Conservation (phyloP, 1,284 basidiomycete species). For the Pseudozyma sp. region DNA sequence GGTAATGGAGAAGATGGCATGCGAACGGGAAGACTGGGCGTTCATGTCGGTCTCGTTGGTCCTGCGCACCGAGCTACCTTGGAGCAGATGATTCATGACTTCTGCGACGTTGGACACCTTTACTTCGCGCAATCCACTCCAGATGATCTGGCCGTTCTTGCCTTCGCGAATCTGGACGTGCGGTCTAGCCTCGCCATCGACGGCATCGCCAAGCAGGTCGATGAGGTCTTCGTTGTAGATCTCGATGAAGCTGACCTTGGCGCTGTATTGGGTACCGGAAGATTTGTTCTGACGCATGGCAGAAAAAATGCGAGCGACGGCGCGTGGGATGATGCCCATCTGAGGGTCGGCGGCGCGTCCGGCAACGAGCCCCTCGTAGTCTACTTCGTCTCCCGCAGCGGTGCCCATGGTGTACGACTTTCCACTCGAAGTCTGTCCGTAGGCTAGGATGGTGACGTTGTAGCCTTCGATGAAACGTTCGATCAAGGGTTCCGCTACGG, state of each 20-base stretch:
- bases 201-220: slow-evolving; percentile 65
- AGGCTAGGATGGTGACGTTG: slow-evolving; percentile 97
- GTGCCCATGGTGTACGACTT: slow-evolving; percentile 93
- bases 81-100: slow-evolving; percentile 86
- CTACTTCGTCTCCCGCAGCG: slow-evolving; percentile 46
- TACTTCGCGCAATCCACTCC: slow-evolving; percentile 93
- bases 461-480: slow-evolving; percentile 93
- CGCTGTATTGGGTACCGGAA: slow-evolving; percentile 69
- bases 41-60: slow-evolving; percentile 99
- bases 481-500: slow-evolving; percentile 85
- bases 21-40: slow-evolving; percentile 94
- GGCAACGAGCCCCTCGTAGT: slow-evolving; percentile 57
- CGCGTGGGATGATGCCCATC: slow-evolving; percentile 89
- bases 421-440: slow-evolving; percentile 96
- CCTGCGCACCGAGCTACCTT: slow-evolving; percentile 87
- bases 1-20: slow-evolving; percentile 97
- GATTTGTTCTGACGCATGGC: slow-evolving; percentile 73
- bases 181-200: slow-evolving; percentile 71
- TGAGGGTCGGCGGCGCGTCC: slow-evolving; percentile 54
- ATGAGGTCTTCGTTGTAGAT: slow-evolving; percentile 86
- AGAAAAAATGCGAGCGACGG: slow-evolving; percentile 89
- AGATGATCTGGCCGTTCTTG: slow-evolving; percentile 94
- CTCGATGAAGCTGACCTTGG: slow-evolving; percentile 75
- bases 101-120: slow-evolving; percentile 83
- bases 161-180: slow-evolving; percentile 96